These are phyloP conservation scores for Psophocarpus tetragonolobus DNA, from an alignment of 306 rosid genomes.

Conservation along the genomic window DNA sequence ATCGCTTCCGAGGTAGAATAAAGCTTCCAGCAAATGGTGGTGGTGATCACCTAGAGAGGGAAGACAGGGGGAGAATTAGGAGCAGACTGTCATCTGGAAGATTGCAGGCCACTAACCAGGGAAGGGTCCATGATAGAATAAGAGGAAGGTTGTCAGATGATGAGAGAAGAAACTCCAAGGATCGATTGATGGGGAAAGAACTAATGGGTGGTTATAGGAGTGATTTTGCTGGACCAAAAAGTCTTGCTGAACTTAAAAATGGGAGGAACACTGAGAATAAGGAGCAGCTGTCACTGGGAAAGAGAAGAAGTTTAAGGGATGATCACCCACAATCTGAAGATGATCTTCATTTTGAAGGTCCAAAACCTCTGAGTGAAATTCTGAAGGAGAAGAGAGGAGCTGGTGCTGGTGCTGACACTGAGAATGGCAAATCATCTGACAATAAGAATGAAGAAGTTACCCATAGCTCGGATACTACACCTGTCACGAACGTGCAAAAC, in stretches of 20 bases:
- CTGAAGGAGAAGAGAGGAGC: conserved; percentile 76
- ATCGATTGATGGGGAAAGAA: conserved; percentile 49
- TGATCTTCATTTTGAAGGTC: conserved; percentile 74
- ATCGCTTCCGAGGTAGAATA: conserved; percentile 86
- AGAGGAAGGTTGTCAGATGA: conserved; percentile 69
- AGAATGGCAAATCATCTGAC: conserved; percentile 42
- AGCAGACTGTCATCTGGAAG: conserved; percentile 69
- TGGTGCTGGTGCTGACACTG: conserved; percentile 44
- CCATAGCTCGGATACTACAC: conserved; percentile 29
- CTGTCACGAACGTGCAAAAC: conserved; percentile 13
- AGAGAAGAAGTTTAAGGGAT: conserved; percentile 51
- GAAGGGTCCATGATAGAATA: conserved; percentile 72
- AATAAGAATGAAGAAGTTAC: conserved; percentile 39
- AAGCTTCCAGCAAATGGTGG: conserved; percentile 64
- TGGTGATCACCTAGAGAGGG: conserved; percentile 57
- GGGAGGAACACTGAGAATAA: conserved; percentile 45
- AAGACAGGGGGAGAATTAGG: conserved; percentile 59
- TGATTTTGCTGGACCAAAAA: conserved; percentile 64
- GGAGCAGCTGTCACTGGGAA: conserved; percentile 64
- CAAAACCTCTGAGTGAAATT: conserved; percentile 93
- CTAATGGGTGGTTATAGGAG: conserved; percentile 30
- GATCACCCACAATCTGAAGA: conserved; percentile 53
- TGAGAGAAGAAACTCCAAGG: conserved; percentile 58
- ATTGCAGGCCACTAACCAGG: conserved; percentile 52
- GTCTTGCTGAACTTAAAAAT: conserved; percentile 68